phyloP scores from a whole-genome alignment of 805 yeast species.

The Candida ovalis region DNA sequence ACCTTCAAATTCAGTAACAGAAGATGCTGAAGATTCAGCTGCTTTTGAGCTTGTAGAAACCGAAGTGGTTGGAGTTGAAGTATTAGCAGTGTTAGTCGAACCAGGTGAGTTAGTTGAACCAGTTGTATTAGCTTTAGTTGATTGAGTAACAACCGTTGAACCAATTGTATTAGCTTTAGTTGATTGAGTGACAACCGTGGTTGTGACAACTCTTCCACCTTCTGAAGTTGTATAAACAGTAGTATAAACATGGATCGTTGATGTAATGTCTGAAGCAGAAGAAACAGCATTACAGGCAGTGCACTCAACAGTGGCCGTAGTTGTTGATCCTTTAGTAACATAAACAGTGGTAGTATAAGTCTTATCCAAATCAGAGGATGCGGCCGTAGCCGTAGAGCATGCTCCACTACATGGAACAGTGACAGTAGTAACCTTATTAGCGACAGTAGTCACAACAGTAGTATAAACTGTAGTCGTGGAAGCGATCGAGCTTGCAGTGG shows the following conservation, averaged over 20 bases:
- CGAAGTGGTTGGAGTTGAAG: background rate
- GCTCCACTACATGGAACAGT: slow-evolving; percentile 4
- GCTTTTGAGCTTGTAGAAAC: background rate
- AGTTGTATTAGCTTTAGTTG: background rate
- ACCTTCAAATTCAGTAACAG: background rate
- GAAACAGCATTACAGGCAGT: background rate
- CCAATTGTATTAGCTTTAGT: background rate
- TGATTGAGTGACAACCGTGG: background rate
- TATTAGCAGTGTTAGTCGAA: background rate
- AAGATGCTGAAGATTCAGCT: background rate
- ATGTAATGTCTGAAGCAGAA: background rate
- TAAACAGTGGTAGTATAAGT: background rate
- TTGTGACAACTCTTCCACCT: background rate
- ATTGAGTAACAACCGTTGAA: background rate
- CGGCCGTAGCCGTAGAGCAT: background rate
- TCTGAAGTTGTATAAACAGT: background rate
- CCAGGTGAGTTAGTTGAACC: background rate
- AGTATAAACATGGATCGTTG: background rate
- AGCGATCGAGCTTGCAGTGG: background rate
- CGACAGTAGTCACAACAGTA: background rate
- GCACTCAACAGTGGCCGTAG: background rate
- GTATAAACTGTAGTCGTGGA: background rate
- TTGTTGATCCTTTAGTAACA: background rate
- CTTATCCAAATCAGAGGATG: background rate
- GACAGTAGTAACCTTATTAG: slow-evolving; percentile 4